Base-by-base conservation (phyloP, 202 grass and related monocot species). In the Brachypodium distachyon region DNA sequence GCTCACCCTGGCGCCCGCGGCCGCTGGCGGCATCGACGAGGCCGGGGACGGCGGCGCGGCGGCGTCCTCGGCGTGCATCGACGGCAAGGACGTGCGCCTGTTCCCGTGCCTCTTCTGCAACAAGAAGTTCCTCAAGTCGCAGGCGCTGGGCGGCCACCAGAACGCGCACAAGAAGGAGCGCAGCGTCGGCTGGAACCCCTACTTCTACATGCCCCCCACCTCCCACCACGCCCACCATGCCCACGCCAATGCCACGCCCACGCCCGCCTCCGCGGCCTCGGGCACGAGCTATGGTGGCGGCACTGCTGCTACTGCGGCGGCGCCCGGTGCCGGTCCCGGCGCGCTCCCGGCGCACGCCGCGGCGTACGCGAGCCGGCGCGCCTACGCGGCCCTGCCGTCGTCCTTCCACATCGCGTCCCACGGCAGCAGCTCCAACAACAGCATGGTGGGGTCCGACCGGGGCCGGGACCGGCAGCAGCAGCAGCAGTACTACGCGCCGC, bases 81-180 rank as follows among this genome's bases (percentile, higher is more conserved):
- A 80, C 70, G 90, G 84, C 37, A 93, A 87, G 86, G 90, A 97
- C 80, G 90, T 97, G 71, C 86, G 94, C 7, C 94, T 97, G 60
- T 97, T 93, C 90, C 88, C 94, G 6, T 97, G 94, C 81, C 90
- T 97, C 61, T 97, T 97, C 79, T 97, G 93, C 83, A 93, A 97
- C 93, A 97, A 97, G 71, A 97, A 93, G 74, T 97, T 97, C 83
- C 62, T 93, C 62, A 97, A 97, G 84, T 97, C 94, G 61, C 94
- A 97, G 82, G 94, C 94, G 33, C 86, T 97, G 1, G 94, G 94
- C 12, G 93, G 93, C 3, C 93, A 97, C 80, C 93, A 97, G 82
- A 97, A 97, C 81, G 93, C 93, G 7, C 93, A 97, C 93, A 97
- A 97, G 85, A 97, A 97, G 79, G 93, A 97, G 83, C 69, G 94